Evolutionary conservation across 2,329 filamentous ascomycete species (phyloP).

Genomic region (Trichoderma atroviride): DNA sequence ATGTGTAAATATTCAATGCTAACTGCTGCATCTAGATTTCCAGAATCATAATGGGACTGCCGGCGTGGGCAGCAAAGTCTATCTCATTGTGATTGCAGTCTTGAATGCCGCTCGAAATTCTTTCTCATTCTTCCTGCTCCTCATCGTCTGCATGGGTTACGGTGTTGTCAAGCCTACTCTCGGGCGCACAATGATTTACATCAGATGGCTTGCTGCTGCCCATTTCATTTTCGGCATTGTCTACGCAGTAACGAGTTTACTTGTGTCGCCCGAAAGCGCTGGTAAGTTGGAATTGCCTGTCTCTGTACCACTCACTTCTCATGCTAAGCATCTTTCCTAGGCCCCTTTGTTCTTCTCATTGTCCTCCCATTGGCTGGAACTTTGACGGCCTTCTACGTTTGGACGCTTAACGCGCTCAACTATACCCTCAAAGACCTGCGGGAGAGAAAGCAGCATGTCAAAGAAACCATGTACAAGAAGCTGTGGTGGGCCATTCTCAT

Average conservation of each 20-base stretch:
- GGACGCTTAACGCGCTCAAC: conserved; percentile 95
- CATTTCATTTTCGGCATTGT: conserved; percentile 96
- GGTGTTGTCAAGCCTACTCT: conserved; percentile 94
- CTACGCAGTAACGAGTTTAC: conserved; percentile 86
- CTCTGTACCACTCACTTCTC: neutral
- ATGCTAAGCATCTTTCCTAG: conserved; percentile 42
- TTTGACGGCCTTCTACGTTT: conserved; percentile 95
- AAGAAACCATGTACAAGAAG: conserved; percentile 95
- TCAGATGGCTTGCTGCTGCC: conserved; percentile 84
- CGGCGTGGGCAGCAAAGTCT: conserved; percentile 77
- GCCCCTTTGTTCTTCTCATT: conserved; percentile 87
- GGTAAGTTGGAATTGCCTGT: conserved; percentile 46
- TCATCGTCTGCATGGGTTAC: conserved; percentile 99
- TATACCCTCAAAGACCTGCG: conserved; percentile 94
- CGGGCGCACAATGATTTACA: conserved; percentile 91
- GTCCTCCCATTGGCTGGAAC: conserved; percentile 90
- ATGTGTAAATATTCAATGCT: neutral
- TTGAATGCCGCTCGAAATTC: conserved; percentile 94
- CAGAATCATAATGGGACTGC: conserved; percentile 81
- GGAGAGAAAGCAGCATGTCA: conserved; percentile 89
- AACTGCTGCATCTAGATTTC: conserved; percentile 63
- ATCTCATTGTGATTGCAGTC: conserved; percentile 89
- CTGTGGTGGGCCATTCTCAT: conserved; percentile 96
- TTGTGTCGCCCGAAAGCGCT: conserved; percentile 85
- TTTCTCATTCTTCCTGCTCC: conserved; percentile 95